Conservation (phyloP, 2,329 filamentous ascomycete genomes). For the Trichophyton benhamiae region DNA sequence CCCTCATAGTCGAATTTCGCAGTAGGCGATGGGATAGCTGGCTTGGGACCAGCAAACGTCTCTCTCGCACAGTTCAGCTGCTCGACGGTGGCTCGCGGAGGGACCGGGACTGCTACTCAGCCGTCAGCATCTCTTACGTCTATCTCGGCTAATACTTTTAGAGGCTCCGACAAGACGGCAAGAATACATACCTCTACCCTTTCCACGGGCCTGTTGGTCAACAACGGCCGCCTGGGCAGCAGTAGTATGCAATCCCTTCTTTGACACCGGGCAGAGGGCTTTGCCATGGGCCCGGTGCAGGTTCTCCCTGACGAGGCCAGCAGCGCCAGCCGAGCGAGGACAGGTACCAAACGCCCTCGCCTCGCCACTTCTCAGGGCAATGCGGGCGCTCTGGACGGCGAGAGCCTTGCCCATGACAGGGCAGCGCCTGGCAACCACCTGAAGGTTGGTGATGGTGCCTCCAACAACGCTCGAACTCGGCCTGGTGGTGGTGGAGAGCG, state of each 20-base stretch:
- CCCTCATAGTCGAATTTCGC: slow-evolving; percentile 75
- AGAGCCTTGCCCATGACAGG: slow-evolving; percentile 98
- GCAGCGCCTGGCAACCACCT: slow-evolving; percentile 86
- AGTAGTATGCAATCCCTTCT: slow-evolving; percentile 72
- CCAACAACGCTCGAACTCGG: slow-evolving; percentile 55
- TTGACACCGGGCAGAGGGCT: slow-evolving; percentile 41
- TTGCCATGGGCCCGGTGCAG: slow-evolving; percentile 18
- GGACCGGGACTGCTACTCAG: slow-evolving; percentile 9
- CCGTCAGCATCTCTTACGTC: background rate
- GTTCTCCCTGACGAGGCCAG: slow-evolving; percentile 9
- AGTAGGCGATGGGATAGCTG: slow-evolving; percentile 33
- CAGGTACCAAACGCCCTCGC: slow-evolving; percentile 29
- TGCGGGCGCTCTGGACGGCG: slow-evolving; percentile 56
- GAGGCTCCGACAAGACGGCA: background rate
- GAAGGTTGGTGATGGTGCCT: slow-evolving; percentile 91
- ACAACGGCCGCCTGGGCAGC: slow-evolving; percentile 66
- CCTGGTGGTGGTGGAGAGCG: slow-evolving; percentile 59
- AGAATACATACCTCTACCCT: background rate
- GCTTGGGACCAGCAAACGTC: slow-evolving; percentile 22
- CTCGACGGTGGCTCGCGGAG: background rate
- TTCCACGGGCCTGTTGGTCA: slow-evolving; percentile 43
- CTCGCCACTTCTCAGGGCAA: slow-evolving; percentile 17
- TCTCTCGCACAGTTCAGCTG: slow-evolving; percentile 5
- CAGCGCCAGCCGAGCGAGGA: slow-evolving; percentile 9
- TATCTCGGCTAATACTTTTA: background rate